A percentile compares a stretch with the other conserved stretches of the same genome.
These are phyloP conservation scores for Cymbopogon citratus DNA, from an alignment of 176 grass and related monocot species.

Conservation along the genomic window DNA sequence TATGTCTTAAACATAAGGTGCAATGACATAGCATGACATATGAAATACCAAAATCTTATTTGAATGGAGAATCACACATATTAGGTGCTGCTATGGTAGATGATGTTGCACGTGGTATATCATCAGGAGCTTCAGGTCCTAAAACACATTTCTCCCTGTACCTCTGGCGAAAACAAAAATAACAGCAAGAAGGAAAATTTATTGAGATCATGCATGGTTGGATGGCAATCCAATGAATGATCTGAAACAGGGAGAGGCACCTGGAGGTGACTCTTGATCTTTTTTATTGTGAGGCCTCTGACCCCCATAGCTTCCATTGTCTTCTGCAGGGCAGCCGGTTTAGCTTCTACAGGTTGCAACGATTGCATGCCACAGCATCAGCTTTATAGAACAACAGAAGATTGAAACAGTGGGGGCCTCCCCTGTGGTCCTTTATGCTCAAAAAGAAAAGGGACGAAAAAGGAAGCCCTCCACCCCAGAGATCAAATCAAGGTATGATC, in stretches of 20 bases:
- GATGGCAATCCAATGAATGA: neutral
- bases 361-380: neutral
- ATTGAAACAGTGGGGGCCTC: no score
- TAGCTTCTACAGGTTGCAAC: constrained; percentile 34
- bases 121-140: neutral
- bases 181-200: neutral
- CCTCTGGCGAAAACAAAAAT: constrained; percentile 12
- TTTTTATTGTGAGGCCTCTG: constrained; percentile 17
- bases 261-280: constrained; percentile 54
- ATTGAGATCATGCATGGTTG: neutral
- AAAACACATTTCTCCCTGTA: constrained; percentile 28
- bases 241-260: constrained; percentile 5
- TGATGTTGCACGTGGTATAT: neutral
- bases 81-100: constrained; percentile 2
- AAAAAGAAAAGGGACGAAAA: neutral
- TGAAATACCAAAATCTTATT: neutral
- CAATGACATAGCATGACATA: no score
- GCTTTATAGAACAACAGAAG: neutral
- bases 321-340: constrained; percentile 38
- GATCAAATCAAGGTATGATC: neutral
- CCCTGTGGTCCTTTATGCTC: no score
- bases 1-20: neutral
- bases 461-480: neutral
- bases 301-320: constrained; percentile 46
- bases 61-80: neutral